These are phyloP conservation scores for Fusarium hainanense DNA, from an alignment of 2,329 filamentous ascomycete genomes.

Conservation along the genomic window DNA sequence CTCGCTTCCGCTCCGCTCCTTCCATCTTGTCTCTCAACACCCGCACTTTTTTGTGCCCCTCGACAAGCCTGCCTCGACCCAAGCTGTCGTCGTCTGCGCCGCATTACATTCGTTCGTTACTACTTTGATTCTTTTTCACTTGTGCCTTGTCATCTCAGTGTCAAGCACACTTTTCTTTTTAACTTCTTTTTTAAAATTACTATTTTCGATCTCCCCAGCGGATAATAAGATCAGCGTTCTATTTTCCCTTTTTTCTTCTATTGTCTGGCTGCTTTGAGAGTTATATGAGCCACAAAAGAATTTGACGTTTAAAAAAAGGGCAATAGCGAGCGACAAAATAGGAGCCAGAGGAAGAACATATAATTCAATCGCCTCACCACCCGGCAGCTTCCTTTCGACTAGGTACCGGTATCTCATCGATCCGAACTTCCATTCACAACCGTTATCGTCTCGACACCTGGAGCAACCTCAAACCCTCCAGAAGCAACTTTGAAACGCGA, in stretches of 20 bases:
- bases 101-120: slow-evolving; percentile 35
- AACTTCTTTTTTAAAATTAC: slow-evolving; percentile 1
- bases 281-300: slow-evolving; percentile 18
- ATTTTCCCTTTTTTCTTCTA: slow-evolving; percentile 16
- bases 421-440: slow-evolving; percentile 29
- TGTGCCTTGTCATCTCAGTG: not conserved
- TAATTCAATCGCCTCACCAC: slow-evolving; percentile 25
- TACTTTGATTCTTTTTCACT: slow-evolving; percentile 24
- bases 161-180: slow-evolving; percentile 7
- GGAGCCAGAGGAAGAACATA: slow-evolving; percentile 33
- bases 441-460: slow-evolving; percentile 25
- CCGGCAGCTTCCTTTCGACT: slow-evolving; percentile 19
- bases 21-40: slow-evolving; percentile 20
- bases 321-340: slow-evolving; percentile 7
- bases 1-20: not conserved
- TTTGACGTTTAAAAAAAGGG: slow-evolving; percentile 15
- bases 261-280: slow-evolving; percentile 32
- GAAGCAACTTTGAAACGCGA: slow-evolving; percentile 46
- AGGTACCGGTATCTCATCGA: slow-evolving; percentile 23
- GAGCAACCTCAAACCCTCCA: slow-evolving; percentile 38
- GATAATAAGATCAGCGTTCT: slow-evolving; percentile 28
- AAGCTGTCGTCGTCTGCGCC: slow-evolving; percentile 41
- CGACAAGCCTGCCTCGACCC: slow-evolving; percentile 37
- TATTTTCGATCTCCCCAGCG: slow-evolving; percentile 27
- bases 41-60: slow-evolving; percentile 34